Percentiles rank a stretch among this genome's conserved stretches.
Evolutionary conservation across 306 rosid genomes (phyloP).

Genomic region (Castanospermum australe): DNA sequence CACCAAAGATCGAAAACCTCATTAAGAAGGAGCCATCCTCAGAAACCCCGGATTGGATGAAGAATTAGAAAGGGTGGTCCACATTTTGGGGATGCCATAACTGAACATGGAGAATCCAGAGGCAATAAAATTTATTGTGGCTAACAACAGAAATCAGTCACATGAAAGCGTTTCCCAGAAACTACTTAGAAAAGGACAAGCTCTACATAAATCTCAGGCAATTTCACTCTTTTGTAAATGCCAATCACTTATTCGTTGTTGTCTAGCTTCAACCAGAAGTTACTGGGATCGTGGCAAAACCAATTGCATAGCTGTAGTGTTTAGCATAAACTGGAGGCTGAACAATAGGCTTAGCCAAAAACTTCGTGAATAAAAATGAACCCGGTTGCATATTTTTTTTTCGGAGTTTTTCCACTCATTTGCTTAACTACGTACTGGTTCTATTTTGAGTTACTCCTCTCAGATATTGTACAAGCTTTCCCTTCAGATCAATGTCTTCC

Average conservation of each 20-base stretch:
- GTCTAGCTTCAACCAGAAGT: too few relatives aligned
- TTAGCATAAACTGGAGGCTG: too few relatives aligned
- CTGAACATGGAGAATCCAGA: conserved; percentile 30
- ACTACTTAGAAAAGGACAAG: conserved; percentile 27
- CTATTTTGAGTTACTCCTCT: too few relatives aligned
- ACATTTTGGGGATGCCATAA: conserved; percentile 39
- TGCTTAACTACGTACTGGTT: too few relatives aligned
- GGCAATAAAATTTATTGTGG: conserved; percentile 53
- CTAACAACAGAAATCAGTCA: conserved; percentile 35
- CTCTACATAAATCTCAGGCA: conserved; percentile 54
- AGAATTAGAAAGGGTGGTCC: conserved; percentile 52
- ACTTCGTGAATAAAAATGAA: too few relatives aligned
- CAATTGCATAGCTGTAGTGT: too few relatives aligned
- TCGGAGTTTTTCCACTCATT: too few relatives aligned
- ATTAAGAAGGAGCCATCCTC: conserved; percentile 54
- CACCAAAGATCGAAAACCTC: conserved; percentile 41
- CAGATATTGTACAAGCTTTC: too few relatives aligned
- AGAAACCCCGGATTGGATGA: conserved; percentile 43
- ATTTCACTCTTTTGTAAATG: background rate
- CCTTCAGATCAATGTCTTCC: too few relatives aligned
- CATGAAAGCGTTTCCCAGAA: conserved; percentile 43
- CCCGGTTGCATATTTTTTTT: too few relatives aligned
- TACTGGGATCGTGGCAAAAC: background rate
- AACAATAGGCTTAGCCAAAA: too few relatives aligned
- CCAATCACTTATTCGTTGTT: background rate